Base-by-base conservation (phyloP, 164 flowering plant species). In the Chimonanthus praecox region DNA sequence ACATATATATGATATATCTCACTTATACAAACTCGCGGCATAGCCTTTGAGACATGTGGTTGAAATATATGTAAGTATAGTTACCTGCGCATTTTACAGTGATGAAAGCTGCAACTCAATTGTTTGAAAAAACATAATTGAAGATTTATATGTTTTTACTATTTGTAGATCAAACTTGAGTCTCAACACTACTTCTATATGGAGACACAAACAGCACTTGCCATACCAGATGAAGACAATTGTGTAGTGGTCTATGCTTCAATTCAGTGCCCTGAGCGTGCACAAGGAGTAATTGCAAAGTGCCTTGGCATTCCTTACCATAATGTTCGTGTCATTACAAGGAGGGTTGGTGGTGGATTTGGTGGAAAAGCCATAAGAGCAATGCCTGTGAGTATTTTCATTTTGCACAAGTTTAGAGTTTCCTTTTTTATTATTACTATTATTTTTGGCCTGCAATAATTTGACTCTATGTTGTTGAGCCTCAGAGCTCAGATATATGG, bases 301-400 rank as follows among this genome's bases (percentile, higher is more conserved):
- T 94, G 97, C 79, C 93, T 94, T 58, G 97, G 98, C 61, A 49
- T 94, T 81, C 98, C 94, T 67, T 83, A 82, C n/a, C 85, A 90
- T 79, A 94, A 89, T 78, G 84, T 94, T 44, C 95, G 98, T 65
- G 92, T 92, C 18, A 85, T 89, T 71, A 90, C 98, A 46, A 87
- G 98, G 85, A 88, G 98, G 77, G 90, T 94, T 79, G 98, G 98
- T 45, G 98, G 98, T 50, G 97, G 97, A 3, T 94, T 94, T 84
- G 98, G 98, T 70, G 98, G 98, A 71, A 94, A 94, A 83, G 87
- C 88, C 16, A 46, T 86, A 21, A 89, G 72, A 80, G 75, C 97
- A 48, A 80, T 84, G 78, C 83, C 91, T 68, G 94, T 92, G 79
- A 90, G 97, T 91, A 81, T 77, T 49, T 69, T 33, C 47, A 45